Evolutionary conservation across 2,329 filamentous ascomycete genomes (phyloP), one percentile per base, ranked within the genome.

Genomic region (Lojkania enalia): DNA sequence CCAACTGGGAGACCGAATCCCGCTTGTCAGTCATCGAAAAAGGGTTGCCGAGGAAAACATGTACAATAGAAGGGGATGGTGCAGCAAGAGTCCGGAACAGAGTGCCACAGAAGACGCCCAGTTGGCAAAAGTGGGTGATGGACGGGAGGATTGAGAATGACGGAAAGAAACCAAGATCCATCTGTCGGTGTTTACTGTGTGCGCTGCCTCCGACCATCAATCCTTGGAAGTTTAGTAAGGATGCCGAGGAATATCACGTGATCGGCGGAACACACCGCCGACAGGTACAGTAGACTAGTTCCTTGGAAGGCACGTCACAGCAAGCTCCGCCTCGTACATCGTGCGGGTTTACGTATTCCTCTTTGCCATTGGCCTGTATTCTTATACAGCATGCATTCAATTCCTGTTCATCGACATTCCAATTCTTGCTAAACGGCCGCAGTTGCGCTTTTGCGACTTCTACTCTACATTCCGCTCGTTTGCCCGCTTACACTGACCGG

Each of bases 1-100:
- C 68, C 19, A 72, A 58, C 54, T 67, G 60, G 20, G 55, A 46
- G 27, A 63, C 60, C 38, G 58, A 52, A 16, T 48, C 46, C 45
- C 55, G 46, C 37, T 50, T 49, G 15, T 61, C 58, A 16, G 51
- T 56, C 66, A 70, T 70, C n/a, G 27, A 35, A 29, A 32, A 21
- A 20, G 18, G 15, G 16, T 19, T 36, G 19, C 25, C 7, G 40
- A 16, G 11, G 39, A 7, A 39, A 41, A 25, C 13, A 23, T 14
- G 27, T 35, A 23, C n/a, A 37, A 32, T 7, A 23, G 6, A 3
- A 39, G 23, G n/a, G n/a, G n/a, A n/a, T n/a, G n/a, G n/a, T n/a
- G n/a, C n/a, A n/a, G n/a, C n/a, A n/a, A n/a, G n/a, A n/a, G n/a
- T n/a, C n/a, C n/a, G n/a, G n/a, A n/a, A n/a, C n/a, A n/a, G n/a